These are phyloP conservation scores for Ogataea trehaloabstinens DNA, from an alignment of 805 yeast genomes.

Conservation along the genomic window DNA sequence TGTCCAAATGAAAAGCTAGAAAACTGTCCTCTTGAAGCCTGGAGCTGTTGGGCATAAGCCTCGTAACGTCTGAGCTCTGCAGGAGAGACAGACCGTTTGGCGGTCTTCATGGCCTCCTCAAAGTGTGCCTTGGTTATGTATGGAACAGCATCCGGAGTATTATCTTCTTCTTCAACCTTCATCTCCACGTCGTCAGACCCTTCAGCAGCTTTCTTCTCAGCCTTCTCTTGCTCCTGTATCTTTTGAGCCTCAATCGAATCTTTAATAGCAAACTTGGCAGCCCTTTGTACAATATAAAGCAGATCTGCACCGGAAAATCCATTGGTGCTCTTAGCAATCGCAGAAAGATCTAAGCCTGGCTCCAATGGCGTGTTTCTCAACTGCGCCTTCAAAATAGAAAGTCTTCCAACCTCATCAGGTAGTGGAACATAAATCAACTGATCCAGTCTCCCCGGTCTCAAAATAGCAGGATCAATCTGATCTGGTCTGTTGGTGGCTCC, in stretches of 20 bases:
- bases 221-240: slow-evolving; percentile 48
- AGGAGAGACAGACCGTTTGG: slow-evolving; percentile 94
- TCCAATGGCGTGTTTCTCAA: slow-evolving; percentile 97
- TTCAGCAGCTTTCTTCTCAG: slow-evolving; percentile 42
- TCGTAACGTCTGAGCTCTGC: slow-evolving; percentile 98
- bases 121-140: slow-evolving; percentile 90
- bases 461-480: slow-evolving; percentile 96
- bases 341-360: slow-evolving; percentile 86
- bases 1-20: slow-evolving; percentile 84
- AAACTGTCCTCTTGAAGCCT: slow-evolving; percentile 93
- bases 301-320: slow-evolving; percentile 99
- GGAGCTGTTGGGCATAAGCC: slow-evolving; percentile 95
- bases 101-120: slow-evolving; percentile 99
- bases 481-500: slow-evolving; percentile 99
- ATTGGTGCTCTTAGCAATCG: slow-evolving; percentile 90
- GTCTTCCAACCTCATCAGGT: slow-evolving; percentile 93
- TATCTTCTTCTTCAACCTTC: slow-evolving; percentile 44
- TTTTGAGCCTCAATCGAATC: slow-evolving; percentile 89
- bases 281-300: slow-evolving; percentile 94
- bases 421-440: slow-evolving; percentile 97
- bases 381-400: slow-evolving; percentile 92
- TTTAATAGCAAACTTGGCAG: slow-evolving; percentile 98
- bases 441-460: slow-evolving; percentile 99
- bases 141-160: slow-evolving; percentile 93
- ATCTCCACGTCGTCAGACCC: slow-evolving; percentile 40